These are phyloP conservation scores for Lathyrus aphaca DNA, from an alignment of 306 rosid species.

Conservation along the genomic window DNA sequence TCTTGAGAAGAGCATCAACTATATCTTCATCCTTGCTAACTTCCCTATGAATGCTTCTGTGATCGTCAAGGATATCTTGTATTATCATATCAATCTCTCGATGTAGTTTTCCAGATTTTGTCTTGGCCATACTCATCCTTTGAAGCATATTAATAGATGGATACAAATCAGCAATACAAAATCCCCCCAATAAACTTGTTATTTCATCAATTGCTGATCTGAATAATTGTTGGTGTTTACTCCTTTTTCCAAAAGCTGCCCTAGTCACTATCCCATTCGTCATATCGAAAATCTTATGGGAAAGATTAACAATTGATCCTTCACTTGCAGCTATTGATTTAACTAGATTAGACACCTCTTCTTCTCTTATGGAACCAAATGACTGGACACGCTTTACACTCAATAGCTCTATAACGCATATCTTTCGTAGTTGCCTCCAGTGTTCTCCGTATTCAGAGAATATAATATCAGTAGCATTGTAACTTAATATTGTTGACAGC, in stretches of 20 bases:
- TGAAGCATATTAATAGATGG: conserved; percentile 36
- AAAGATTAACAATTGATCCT: too few relatives aligned
- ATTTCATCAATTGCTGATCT: not conserved
- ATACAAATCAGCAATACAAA: conserved; percentile 25
- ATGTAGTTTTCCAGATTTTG: not conserved
- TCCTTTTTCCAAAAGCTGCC: conserved; percentile 24
- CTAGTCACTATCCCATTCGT: not conserved
- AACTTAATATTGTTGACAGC: not conserved
- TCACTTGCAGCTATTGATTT: too few relatives aligned
- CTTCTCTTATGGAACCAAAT: too few relatives aligned
- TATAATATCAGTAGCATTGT: not conserved
- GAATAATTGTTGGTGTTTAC: conserved; percentile 3
- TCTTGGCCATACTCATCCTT: not conserved
- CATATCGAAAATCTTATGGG: not conserved
- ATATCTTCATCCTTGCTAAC: conserved; percentile 22
- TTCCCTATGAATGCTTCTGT: not conserved
- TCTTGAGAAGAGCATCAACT: conserved; percentile 40
- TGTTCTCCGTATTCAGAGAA: too few relatives aligned
- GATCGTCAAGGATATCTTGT: conserved; percentile 29
- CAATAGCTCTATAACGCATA: too few relatives aligned
- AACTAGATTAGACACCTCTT: too few relatives aligned
- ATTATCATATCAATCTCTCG: conserved; percentile 19
- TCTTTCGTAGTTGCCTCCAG: too few relatives aligned
- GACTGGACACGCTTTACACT: too few relatives aligned
- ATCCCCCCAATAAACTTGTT: not conserved